Base-by-base conservation (phyloP, 257 asterid species). In the Scutellaria minor region DNA sequence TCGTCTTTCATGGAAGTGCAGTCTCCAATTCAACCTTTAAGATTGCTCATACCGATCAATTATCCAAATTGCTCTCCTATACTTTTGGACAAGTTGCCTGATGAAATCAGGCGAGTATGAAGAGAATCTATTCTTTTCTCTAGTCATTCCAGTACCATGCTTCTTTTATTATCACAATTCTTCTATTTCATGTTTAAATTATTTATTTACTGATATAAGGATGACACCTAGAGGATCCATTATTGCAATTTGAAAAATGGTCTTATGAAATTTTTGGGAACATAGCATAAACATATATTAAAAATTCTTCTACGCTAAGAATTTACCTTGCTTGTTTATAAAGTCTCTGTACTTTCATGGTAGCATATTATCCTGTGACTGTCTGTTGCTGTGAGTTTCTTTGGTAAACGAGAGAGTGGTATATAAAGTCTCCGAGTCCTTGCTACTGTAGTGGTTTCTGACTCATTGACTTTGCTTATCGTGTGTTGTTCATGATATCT, bases 1-100 rank as follows among this genome's bases (percentile, higher is more conserved):
- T 70, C 55, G 70, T 69, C 73, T 71, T 79, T 73, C 68, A 56
- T 39, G 60, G 41, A 70, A 70, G 8, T 79, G 83, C 90, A 92
- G 98, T 88, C 95, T n/a, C 98, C 96, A 40, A 90, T 92, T 77
- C 98, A 92, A 73, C 96, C 98, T 55, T 84, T 92, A 69, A 77
- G 96, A 69, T 80, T 92, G 83, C 96, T 90, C 37, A 75, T 92
- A 70, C 98, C 98, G 40, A 80, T 73, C 41, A 85, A 85, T 79
- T 92, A 92, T 81, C 97, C 98, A 44, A 85, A 82, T 74, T 87
- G 91, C 83, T 92, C 97, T 63, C 98, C 96, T 0, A 55, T 92
- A 81, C 89, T 92, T 69, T 74, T 92, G 85, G 98, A 92, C 83
- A 88, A 85, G 84, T 92, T 87, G 73, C 98, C 98, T n/a, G 90